Evolutionary conservation across 495 filamentous ascomycete genomes (phyloP).

Genomic region (Filosporella fistucella): DNA sequence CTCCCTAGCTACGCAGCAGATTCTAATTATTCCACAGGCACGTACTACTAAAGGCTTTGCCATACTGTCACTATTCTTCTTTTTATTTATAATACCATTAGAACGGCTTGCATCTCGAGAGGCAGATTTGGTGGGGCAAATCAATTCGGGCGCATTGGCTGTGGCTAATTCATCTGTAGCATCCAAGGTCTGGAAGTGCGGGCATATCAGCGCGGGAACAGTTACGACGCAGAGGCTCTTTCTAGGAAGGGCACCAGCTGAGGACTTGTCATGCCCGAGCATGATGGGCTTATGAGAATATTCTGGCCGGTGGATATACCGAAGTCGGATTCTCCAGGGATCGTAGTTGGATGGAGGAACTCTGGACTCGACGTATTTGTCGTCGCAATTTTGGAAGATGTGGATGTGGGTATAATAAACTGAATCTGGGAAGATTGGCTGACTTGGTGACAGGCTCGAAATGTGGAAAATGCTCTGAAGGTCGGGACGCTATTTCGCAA

Average conservation of each 20-base stretch:
- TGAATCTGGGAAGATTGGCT: constrained; percentile 5
- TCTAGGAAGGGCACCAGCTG: constrained; percentile 46
- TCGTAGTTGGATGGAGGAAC: constrained; percentile 94
- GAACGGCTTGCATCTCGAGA: constrained; percentile 68
- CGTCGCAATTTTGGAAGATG: constrained; percentile 81
- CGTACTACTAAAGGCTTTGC: constrained; percentile 71
- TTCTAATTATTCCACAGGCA: constrained; percentile 15
- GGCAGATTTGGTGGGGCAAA: constrained; percentile 50
- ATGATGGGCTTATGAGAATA: constrained; percentile 95
- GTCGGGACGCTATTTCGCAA: constrained; percentile 79
- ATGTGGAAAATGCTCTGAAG: constrained; percentile 83
- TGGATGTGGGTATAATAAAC: constrained; percentile 60
- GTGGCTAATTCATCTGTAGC: constrained; percentile 44
- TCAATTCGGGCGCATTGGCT: background rate
- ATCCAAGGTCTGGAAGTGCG: constrained; percentile 74
- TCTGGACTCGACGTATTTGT: constrained; percentile 88
- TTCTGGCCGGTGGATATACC: constrained; percentile 94
- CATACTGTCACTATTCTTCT: constrained; percentile 71
- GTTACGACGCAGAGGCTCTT: constrained; percentile 87
- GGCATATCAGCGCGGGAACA: constrained; percentile 96
- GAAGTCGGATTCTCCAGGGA: constrained; percentile 65
- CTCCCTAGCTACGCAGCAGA: background rate
- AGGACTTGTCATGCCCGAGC: constrained; percentile 68
- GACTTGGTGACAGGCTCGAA: constrained; percentile 41
- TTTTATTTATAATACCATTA: constrained; percentile 68